These are phyloP conservation scores for Davidsoniella virescens DNA, from an alignment of 2,329 filamentous ascomycete genomes.

Conservation along the genomic window DNA sequence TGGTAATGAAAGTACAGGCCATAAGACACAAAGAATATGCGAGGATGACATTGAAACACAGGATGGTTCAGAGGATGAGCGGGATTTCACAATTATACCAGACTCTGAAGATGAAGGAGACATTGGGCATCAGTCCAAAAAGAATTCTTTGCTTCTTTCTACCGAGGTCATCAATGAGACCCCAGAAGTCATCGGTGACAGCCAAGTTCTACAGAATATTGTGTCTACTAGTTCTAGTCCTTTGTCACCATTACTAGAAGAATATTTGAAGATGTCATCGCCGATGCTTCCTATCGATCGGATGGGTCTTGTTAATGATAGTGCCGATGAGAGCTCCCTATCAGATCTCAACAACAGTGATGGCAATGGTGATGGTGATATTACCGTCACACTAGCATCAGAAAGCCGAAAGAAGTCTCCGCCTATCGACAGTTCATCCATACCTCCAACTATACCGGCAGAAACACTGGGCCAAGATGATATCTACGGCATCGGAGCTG, in stretches of 20 bases:
- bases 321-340: neutral
- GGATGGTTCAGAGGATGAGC: slow-evolving; percentile 9
- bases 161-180: no score
- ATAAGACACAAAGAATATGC: slow-evolving; percentile 9
- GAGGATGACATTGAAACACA: slow-evolving; percentile 10
- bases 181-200: slow-evolving; percentile 1
- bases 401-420: neutral
- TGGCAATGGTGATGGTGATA: neutral
- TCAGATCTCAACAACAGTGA: neutral
- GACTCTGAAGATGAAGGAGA: slow-evolving; percentile 10
- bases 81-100: slow-evolving; percentile 12
- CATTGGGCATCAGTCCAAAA: neutral
- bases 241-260: neutral
- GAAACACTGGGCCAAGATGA: slow-evolving; percentile 8
- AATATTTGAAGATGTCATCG: neutral
- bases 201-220: neutral
- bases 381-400: neutral
- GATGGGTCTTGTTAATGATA: neutral
- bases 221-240: neutral
- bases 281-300: neutral
- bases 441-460: neutral
- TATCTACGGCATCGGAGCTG: slow-evolving; percentile 18
- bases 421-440: neutral
- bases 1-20: slow-evolving; percentile 8
- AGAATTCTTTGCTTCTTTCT: neutral